Evolutionary conservation across 1,284 basidiomycete species (phyloP), one percentile per base, ranked within the genome.

Genomic region (Tausonia pullulans): DNA sequence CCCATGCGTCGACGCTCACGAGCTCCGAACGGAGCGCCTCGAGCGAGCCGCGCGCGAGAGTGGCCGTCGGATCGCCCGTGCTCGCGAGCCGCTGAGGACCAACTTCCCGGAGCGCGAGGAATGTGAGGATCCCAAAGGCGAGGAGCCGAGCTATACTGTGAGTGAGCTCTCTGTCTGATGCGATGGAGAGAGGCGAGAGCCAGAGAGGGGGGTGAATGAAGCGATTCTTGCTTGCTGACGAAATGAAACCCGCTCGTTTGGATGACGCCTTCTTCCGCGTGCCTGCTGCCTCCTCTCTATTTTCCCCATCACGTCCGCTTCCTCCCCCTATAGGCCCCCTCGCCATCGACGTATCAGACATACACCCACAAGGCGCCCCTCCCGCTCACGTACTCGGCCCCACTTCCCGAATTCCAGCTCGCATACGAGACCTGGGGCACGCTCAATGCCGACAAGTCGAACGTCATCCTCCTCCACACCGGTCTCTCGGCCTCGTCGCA

Each of bases 341-440:
- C 61, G 16, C 61, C 65, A 3, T 59, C 61, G 1, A 62, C 50
- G 40, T 66, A 66, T 40, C 57, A 59, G 40, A 58, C 57, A 58
- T 92, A 86, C 72, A 82, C 83, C 67, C 84, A 88, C 69, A 68
- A 77, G 0, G 70, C 76, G 1, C 83, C 87, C 0, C 80, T 97
- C 41, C 80, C 82, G 0, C 82, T 98, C 11, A 80, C 84, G 11
- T 97, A 98, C 77, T 81, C 81, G 58, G 79, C 84, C 0, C 78
- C 85, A 0, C 80, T 98, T 0, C 85, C 89, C 0, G 78, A 83
- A 14, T 90, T 92, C 71, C 83, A 90, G 68, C 81, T 98, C 63
- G 96, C 96, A 0, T 98, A 98, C 81, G 95, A 98, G 78, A 93
- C 95, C 0, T 98, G 96, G 96, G 95, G 95, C 2, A 83, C 82